Base-by-base conservation (phyloP, 2,329 filamentous ascomycete genomes). In the Cytospora schulzeri region DNA sequence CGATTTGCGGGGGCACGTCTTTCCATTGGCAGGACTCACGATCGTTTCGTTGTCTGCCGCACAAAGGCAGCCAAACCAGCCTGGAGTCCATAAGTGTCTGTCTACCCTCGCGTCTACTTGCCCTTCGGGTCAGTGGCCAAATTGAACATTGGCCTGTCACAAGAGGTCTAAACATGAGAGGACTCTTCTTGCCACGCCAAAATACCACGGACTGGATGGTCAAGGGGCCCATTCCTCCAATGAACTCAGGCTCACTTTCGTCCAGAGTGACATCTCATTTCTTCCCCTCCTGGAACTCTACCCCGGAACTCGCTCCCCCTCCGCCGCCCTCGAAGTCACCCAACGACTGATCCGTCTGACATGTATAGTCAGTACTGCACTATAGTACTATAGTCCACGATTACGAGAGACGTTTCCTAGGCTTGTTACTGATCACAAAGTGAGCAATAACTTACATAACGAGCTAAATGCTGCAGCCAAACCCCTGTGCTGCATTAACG, bases 401-500 rank as follows among this genome's bases (percentile, higher is more conserved):
- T 38, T 28, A 41, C 33, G 19, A 22, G 33, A 28, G n/a, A 53
- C 45, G 60, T 62, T 15, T 51, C 22, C 56, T 31, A 14, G 24
- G 28, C 45, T 57, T 33, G 35, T 26, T 54, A 58, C 62, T 54
- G 48, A 56, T 64, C 62, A 60, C 56, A 64, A 59, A 53, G 28
- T 54, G 51, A 59, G 33, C n/a, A 24, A n/a, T 48, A 22, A 22
- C 41, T 24, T 22, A 22, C n/a, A 24, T 24, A 11, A 48, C 11
- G 41, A 22, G 28, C 53, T 55, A 35, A 31, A 24, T 35, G 28
- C 26, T 55, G 53, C 53, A 38, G 15, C 29, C 11, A 55, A 35
- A 3, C 8, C 19, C 54, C 19, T 41, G 12, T 57, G n/a, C 41
- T 48, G 41, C 41, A 22, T 15, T 5, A 48, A 19, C 41, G 17